Base-by-base conservation (phyloP, 2,329 filamentous ascomycete genomes). In the Diaporthe destruens region DNA sequence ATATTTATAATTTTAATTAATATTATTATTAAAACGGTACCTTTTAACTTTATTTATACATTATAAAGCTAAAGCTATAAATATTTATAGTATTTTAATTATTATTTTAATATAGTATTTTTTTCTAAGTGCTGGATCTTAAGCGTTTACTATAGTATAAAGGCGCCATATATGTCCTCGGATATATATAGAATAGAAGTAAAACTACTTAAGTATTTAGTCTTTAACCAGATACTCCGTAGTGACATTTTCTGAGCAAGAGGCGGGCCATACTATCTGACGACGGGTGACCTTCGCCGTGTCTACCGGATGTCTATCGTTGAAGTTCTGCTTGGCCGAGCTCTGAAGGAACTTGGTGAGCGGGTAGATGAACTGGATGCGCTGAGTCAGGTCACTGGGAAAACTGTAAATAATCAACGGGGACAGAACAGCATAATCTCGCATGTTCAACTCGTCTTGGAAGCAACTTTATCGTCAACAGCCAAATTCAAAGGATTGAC, bases 281-380 rank as follows among this genome's bases (percentile, higher is more conserved):
- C 57, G 69, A 11, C 69, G 69, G 47, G 29, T 49, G 44, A 12
- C 1, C 23, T 34, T 34, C 20, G 36, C 49, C 39, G 34, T 18
- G 20, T 65, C 44, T 25, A 65, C 12, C n/a, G 11, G 20, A 11
- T 32, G 12, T 34, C 47, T 23, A 7, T 51, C 61, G 16, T 65
- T 36, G 61, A 65, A 65, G n/a, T 51, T 65, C 59, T 36, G 51
- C 32, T 23, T 51, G 61, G 61, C 61, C 14, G 61, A 65, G 44
- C 61, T 65, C n/a, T 51, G 44, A 29, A 51, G 12, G 8, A 51
- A 65, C 32, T 65, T 44, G 32, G 59, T 51, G 59, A 65, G 61
- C 39, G 57, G 69, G n/a, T 65, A 71, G 51, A 66, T 25, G 53
- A 71, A 66, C 36, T 66, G 56, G 12, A 71, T 71, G 7, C 65